These are phyloP conservation scores for Colletotrichum aenigma DNA, from an alignment of 2,329 filamentous ascomycete genomes.

Conservation along the genomic window DNA sequence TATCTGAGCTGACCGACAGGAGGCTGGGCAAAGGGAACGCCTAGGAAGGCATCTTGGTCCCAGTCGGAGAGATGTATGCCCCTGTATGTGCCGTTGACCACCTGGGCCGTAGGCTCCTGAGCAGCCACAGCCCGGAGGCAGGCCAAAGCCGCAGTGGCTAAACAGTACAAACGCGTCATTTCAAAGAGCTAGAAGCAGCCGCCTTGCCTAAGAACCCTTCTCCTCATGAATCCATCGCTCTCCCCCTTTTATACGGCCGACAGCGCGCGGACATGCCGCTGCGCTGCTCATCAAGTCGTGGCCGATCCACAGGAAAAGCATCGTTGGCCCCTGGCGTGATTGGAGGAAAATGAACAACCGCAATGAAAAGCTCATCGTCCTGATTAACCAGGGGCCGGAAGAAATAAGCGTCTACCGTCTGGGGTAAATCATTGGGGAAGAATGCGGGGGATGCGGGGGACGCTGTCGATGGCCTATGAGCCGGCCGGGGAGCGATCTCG, in stretches of 20 bases:
- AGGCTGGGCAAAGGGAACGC: constrained; percentile 38
- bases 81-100: constrained; percentile 36
- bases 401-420: neutral
- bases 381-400: neutral
- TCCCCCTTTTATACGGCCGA: neutral
- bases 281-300: neutral
- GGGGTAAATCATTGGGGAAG: constrained; percentile 14
- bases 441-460: constrained; percentile 17
- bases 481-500: neutral
- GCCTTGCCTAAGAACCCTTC: neutral
- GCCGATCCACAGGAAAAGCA: neutral
- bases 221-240: neutral
- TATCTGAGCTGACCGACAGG: constrained; percentile 39
- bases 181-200: neutral
- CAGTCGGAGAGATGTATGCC: constrained; percentile 35
- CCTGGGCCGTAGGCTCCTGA: constrained; percentile 21
- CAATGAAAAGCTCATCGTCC: neutral
- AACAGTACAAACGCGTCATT: neutral
- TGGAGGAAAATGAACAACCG: constrained; percentile 16
- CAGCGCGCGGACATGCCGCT: neutral
- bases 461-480: neutral
- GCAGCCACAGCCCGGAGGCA: neutral
- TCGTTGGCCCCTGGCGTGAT: neutral
- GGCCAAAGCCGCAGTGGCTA: neutral
- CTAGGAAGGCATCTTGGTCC: constrained; percentile 45